Base-by-base conservation (phyloP, 192 early-diverging fungal genomes). In the Phycomyces blakesleeanus region DNA sequence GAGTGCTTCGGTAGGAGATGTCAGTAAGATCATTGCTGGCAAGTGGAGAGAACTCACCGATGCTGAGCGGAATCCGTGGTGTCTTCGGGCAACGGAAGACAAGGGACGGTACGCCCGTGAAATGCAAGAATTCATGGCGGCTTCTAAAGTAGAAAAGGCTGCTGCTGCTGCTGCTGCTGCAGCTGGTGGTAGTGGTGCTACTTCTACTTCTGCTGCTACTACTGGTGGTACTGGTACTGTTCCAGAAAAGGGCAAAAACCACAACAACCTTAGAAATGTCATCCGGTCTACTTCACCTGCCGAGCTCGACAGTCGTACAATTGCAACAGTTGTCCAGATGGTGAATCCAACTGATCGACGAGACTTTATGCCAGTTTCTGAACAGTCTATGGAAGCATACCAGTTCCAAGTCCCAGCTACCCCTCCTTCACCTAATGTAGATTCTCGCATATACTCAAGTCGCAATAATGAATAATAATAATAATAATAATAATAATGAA, bases 1-100 rank as follows among this genome's bases (percentile, higher is more conserved):
- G 7, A 82, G 85, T 21, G 79, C 75, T 63, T 83, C 80, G 20
- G 80, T 90, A 56, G 90, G 89, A 5, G 82, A 84, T 8, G 87
- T 92, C 51, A 87, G 84, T 41, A 85, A 91, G 57, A 74, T 90
- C 5, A 90, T 92, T 62, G 89, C 91, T 16, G 68, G 76, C 44
- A 64, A 77, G 58, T 91, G 89, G 89, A 72, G 76, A 25, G 75
- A 72, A 12, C 79, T 91, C 80, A 60, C 76, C 2, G 73, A 72
- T 0, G 68, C 68, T 14, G 73, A 86, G 25, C 69, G 73, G 15
- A 63, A 64, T 25, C 80, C 75, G 15, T 89, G 83, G 77, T 63
- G 68, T 18, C 54, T 84, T 20, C 73, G 72, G 25, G 83, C 85
- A 8, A 66, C 75, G 1, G 71, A 76, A 50, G 89, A 91, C 61